Percentiles rank a stretch among this genome's conserved stretches.
These are phyloP conservation scores for Isoetes taiwanensis DNA, from an alignment of 75 land plant species.

Conservation along the genomic window DNA sequence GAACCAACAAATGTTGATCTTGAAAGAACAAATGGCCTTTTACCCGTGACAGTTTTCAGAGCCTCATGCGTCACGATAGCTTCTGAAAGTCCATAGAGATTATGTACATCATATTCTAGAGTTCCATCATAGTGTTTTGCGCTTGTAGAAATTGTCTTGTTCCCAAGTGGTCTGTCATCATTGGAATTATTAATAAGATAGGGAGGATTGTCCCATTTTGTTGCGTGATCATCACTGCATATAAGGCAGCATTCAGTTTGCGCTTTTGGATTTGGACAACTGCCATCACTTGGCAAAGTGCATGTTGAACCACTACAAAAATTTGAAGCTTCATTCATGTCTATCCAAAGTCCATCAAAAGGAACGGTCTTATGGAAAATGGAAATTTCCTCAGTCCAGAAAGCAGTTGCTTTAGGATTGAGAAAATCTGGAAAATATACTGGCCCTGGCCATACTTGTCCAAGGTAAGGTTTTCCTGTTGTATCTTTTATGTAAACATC, in stretches of 20 bases:
- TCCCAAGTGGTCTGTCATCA: slow-evolving; percentile 20
- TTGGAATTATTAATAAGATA: slow-evolving; percentile 43
- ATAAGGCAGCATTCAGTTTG: slow-evolving; percentile 24
- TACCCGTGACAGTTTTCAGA: slow-evolving; percentile 21
- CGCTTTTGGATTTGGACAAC: slow-evolving; percentile 13
- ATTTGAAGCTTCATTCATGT: slow-evolving; percentile 55
- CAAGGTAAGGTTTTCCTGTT: slow-evolving; percentile 43
- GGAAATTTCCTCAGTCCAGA: slow-evolving; percentile 39
- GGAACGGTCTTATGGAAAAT: slow-evolving; percentile 21
- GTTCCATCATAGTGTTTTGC: slow-evolving; percentile 33
- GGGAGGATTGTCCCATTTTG: slow-evolving; percentile 51
- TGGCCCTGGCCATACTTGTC: slow-evolving; percentile 84
- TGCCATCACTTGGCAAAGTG: slow-evolving; percentile 9
- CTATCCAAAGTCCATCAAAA: slow-evolving; percentile 56
- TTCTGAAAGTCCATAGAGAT: slow-evolving; percentile 57
- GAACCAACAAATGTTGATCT: slow-evolving; percentile 63
- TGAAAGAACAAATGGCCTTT: slow-evolving; percentile 57
- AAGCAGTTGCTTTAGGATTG: slow-evolving; percentile 32
- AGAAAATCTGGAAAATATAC: slow-evolving; percentile 85
- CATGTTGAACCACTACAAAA: slow-evolving; percentile 30
- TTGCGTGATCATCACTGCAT: slow-evolving; percentile 16
- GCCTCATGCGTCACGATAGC: slow-evolving; percentile 47
- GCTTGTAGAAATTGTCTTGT: slow-evolving; percentile 39
- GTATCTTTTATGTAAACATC: slow-evolving; percentile 72
- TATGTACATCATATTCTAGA: slow-evolving; percentile 62